These are phyloP conservation scores for Pelargonium fulgidum DNA, from an alignment of 441 rosid genomes.

Conservation along the genomic window DNA sequence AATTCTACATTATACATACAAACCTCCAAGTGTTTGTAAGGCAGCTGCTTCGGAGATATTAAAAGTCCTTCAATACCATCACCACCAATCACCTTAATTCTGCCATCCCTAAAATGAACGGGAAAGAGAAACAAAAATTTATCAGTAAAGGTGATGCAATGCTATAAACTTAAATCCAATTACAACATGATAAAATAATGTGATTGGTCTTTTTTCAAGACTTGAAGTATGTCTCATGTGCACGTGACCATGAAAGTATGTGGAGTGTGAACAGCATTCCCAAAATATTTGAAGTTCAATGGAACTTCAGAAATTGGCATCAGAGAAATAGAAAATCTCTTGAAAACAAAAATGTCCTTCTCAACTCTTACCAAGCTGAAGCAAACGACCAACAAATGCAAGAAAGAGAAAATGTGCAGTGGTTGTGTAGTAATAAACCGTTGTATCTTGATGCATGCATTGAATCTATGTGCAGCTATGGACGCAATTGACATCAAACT, in stretches of 20 bases:
- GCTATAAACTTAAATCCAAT: slow-evolving; percentile 33
- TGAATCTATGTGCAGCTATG: no score
- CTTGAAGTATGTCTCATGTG: no score
- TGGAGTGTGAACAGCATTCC: neutral
- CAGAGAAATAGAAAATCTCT: no score
- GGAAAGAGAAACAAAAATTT: slow-evolving; percentile 8
- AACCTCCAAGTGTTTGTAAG: slow-evolving; percentile 61
- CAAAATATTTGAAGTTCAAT: neutral
- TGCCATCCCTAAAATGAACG: slow-evolving; percentile 44
- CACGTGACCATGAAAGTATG: no score
- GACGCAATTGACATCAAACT: neutral
- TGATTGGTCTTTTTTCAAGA: neutral
- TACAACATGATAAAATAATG: slow-evolving; percentile 33
- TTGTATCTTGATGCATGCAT: no score
- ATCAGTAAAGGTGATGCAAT: neutral
- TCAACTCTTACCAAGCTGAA: neutral
- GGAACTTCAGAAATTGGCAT: neutral
- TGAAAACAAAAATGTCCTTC: neutral
- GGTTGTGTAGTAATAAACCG: no score
- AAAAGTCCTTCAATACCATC: slow-evolving; percentile 57
- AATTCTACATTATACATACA: slow-evolving; percentile 10
- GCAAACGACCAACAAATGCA: no score
- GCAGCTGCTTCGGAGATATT: slow-evolving; percentile 47
- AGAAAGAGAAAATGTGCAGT: no score
- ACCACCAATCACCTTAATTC: slow-evolving; percentile 64